phyloP scores from a whole-genome alignment of 2,329 filamentous ascomycete species.

The Aspergillus ochraceoroseus region DNA sequence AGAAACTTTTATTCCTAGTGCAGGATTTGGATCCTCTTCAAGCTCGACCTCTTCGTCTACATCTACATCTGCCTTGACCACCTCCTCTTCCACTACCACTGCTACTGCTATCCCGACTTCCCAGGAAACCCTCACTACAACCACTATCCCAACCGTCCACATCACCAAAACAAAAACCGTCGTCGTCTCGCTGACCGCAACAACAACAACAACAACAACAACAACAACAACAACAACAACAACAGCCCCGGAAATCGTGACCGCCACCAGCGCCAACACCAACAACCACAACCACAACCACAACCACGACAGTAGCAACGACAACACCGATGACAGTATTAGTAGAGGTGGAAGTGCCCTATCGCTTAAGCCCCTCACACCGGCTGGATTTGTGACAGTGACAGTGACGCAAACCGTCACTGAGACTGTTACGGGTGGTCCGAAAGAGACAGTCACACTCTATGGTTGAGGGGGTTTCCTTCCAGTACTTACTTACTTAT shows the following conservation, averaged over 20 bases:
- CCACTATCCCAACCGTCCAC: not conserved
- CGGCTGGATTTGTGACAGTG: slow-evolving; percentile 12
- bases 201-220: slow-evolving; percentile 1
- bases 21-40: not conserved
- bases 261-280: not conserved
- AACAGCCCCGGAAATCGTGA: not conserved
- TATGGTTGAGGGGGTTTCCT: not conserved
- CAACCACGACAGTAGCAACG: too few species aligned
- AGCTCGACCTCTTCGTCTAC: not conserved
- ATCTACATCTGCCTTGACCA: not conserved
- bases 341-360: slow-evolving; percentile 1
- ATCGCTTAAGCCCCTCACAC: slow-evolving; percentile 17
- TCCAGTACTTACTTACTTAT: not conserved
- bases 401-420: slow-evolving; percentile 18
- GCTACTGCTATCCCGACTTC: not conserved
- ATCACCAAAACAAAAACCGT: not conserved
- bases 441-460: slow-evolving; percentile 10
- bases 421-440: slow-evolving; percentile 11
- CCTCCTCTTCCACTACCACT: not conserved
- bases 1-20: slow-evolving; percentile 3
- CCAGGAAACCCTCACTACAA: not conserved
- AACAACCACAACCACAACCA: not conserved
- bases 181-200: slow-evolving; percentile 3
- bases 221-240: slow-evolving; percentile 1
- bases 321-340: not conserved